Base-by-base conservation (phyloP, 2,329 filamentous ascomycete species). In the Paecilomyces sp. region DNA sequence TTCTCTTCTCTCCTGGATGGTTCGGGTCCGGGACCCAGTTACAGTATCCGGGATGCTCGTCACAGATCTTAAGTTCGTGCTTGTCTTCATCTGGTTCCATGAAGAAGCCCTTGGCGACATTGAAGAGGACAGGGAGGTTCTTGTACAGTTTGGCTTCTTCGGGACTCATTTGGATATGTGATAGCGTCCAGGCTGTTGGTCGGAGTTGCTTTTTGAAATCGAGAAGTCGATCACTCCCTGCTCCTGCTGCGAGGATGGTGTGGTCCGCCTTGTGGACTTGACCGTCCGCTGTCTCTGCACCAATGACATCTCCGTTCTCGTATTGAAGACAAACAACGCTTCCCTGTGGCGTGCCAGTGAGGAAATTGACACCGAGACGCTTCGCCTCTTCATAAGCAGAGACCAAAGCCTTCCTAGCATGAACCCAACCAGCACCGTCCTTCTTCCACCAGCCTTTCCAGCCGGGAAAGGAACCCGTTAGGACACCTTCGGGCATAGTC, bases 11-110 rank as follows among this genome's bases (percentile, higher is more conserved):
- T 7, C 69, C 72, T 7, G 56, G 54, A 33, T 66, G 60, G 15
- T 58, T 41, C 0, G 66, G 60, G 30, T 71, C 66, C 0, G 61
- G 58, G 9, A 78, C 63, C 52, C 76, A 79, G 60, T 84, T 83
- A 58, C 77, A 80, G 62, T 84, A 85, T 3, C 82, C 82, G 0
- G 82, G 82, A 60, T 84, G 82, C 63, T 85, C 82, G 62, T 85
- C 82, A 58, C 71, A 74, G 47, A 76, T 72, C 59, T 75, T 76
- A 2, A 76, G 67, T 61, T 76, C 62, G 70, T 72, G 63, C 72
- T 68, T 70, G 9, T 75, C 70, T 51, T 70, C 69, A 66, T 83
- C 58, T 72, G 75, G 57, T 59, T 81, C 79, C 67, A 82, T 81
- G 68, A 81, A 81, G 68, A 81, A 82, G 1, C 79, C 79, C 31